Evolutionary conservation across 805 yeast species (phyloP).

Genomic region (Wickerhamomyces queroliae): DNA sequence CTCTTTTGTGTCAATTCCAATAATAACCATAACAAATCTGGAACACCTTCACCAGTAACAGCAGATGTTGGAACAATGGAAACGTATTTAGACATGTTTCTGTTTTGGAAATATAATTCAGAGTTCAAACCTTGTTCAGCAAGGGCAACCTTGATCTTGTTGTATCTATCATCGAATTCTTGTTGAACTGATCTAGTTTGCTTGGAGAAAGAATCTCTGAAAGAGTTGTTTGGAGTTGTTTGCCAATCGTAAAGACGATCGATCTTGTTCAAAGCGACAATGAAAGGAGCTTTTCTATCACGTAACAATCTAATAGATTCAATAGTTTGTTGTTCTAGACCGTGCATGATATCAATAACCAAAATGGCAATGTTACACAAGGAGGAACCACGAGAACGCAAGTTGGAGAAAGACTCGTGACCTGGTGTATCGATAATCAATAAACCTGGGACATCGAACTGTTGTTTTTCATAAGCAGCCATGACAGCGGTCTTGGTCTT

Average conservation of each 20-base stretch:
- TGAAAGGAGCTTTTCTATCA: conserved; percentile 96
- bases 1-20: conserved; percentile 96
- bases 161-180: conserved; percentile 85
- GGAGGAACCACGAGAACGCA: conserved; percentile 98
- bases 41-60: conserved; percentile 99
- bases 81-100: conserved; percentile 87
- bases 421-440: conserved; percentile 98
- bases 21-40: conserved; percentile 93
- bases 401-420: conserved; percentile 97
- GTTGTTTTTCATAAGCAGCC: conserved; percentile 78
- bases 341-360: conserved; percentile 99
- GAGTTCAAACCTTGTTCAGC: conserved; percentile 99
- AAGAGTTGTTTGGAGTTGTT: conserved; percentile 82
- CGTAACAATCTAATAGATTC: conserved; percentile 89
- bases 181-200: conserved; percentile 83
- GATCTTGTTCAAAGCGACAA: conserved; percentile 95
- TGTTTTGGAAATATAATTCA: conserved; percentile 92
- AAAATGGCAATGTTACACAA: conserved; percentile 98
- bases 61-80: conserved; percentile 99
- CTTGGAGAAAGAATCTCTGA: conserved; percentile 85
- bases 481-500: conserved; percentile 87
- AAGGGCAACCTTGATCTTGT: conserved; percentile 79
- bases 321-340: conserved; percentile 94
- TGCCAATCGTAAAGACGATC: conserved; percentile 98
- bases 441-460: conserved; percentile 95